phyloP scores from a whole-genome alignment of 2,329 filamentous ascomycete species.

The Fusarium sp. region DNA sequence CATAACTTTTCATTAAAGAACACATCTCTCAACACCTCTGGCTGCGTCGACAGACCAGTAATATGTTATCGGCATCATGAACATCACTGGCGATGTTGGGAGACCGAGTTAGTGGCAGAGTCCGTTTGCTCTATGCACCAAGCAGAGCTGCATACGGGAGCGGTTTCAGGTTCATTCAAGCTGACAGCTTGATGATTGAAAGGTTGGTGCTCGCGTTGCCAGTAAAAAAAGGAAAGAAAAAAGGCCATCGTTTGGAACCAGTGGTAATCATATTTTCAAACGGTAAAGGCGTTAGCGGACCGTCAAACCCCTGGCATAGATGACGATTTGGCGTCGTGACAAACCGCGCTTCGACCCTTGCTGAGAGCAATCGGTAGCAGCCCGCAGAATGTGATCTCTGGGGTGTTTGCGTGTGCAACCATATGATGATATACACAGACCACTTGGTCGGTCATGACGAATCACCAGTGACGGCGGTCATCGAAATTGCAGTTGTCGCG shows the following conservation, averaged over 20 bases:
- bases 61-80: not conserved
- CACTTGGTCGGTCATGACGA: constrained; percentile 2
- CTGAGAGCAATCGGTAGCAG: not conserved
- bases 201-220: not conserved
- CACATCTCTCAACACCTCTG: too few relatives aligned
- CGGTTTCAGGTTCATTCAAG: not conserved
- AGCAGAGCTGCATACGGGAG: too few relatives aligned
- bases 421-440: not conserved
- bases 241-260: not conserved
- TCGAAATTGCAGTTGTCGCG: not conserved
- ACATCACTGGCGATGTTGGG: too few relatives aligned
- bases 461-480: not conserved
- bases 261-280: not conserved
- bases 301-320: not conserved
- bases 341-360: not conserved
- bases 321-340: not conserved
- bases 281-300: not conserved
- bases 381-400: not conserved
- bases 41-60: not conserved
- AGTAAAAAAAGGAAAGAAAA: not conserved
- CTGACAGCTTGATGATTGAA: not conserved
- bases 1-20: too few relatives aligned
- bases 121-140: not conserved
- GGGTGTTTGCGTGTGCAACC: not conserved
- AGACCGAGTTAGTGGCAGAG: not conserved